These are phyloP conservation scores for Rhodomyrtus psidioides DNA, from an alignment of 441 rosid species.

Conservation along the genomic window DNA sequence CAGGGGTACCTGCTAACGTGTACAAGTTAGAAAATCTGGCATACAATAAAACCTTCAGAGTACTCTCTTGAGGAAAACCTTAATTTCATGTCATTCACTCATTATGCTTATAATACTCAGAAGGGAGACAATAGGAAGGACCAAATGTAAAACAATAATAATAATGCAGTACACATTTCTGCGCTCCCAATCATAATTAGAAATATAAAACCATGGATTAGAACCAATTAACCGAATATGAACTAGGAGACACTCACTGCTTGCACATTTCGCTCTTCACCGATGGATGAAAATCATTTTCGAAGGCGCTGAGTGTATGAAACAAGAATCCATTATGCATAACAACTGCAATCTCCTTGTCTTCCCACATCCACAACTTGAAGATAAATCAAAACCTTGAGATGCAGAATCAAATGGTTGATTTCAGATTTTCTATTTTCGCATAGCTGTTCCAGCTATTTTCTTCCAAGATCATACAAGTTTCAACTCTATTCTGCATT, in stretches of 20 bases:
- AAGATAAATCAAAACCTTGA: not conserved
- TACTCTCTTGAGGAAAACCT: not conserved
- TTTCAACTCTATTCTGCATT: not conserved
- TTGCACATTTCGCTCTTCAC: conserved; percentile 55
- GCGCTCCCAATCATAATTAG: not conserved
- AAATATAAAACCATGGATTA: not conserved
- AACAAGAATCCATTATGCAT: conserved; percentile 76
- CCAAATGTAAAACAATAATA: not conserved
- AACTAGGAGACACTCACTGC: conserved; percentile 41
- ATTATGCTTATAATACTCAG: not conserved
- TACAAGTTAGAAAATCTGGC: not conserved
- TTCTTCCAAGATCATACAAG: not conserved
- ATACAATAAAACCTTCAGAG: not conserved
- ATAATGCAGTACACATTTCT: not conserved
- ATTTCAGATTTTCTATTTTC: not conserved
- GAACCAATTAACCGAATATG: not conserved
- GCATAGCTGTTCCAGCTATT: not conserved
- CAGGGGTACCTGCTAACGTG: not conserved
- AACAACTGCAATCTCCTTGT: conserved; percentile 81
- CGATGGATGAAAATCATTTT: conserved; percentile 51
- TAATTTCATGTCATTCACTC: not conserved
- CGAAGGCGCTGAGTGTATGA: conserved; percentile 45
- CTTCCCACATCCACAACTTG: conserved; percentile 85
- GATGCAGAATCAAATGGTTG: not conserved
- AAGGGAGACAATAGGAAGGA: not conserved